These are phyloP conservation scores for Talaromyces sp. DNA, from an alignment of 2,329 filamentous ascomycete species.

Conservation along the genomic window DNA sequence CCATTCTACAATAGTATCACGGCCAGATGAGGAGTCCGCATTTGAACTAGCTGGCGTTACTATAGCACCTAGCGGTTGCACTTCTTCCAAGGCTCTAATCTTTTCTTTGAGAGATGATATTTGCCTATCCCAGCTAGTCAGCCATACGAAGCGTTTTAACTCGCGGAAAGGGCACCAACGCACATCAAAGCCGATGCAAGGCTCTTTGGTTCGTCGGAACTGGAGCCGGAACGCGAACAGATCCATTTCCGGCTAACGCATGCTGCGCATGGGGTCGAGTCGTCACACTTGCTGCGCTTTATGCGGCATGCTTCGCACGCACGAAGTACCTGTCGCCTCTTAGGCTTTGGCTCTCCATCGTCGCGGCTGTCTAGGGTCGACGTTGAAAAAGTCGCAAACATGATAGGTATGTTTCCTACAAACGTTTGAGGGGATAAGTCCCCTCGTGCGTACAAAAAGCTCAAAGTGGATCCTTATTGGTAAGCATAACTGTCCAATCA, in stretches of 20 bases:
- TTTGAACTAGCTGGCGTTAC: neutral
- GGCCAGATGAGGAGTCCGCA: neutral
- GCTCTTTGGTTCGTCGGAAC: neutral
- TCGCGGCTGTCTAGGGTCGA: neutral
- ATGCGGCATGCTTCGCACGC: neutral
- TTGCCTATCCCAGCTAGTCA: neutral
- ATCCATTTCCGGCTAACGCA: neutral
- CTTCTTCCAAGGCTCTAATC: neutral
- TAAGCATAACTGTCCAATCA: neutral
- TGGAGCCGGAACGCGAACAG: neutral
- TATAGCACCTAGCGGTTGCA: neutral
- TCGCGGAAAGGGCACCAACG: neutral
- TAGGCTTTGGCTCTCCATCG: neutral
- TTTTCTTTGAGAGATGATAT: neutral
- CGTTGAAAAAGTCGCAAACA: neutral
- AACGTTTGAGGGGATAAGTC: neutral
- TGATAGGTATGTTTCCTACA: neutral
- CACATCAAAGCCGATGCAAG: neutral
- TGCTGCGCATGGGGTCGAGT: neutral
- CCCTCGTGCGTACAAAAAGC: neutral
- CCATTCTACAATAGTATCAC: neutral
- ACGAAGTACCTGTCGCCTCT: neutral
- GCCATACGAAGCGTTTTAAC: neutral
- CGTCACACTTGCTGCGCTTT: neutral
- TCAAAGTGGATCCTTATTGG: neutral